Conservation (phyloP, 2,329 filamentous ascomycete genomes). For the Lizonia empirigonia region DNA sequence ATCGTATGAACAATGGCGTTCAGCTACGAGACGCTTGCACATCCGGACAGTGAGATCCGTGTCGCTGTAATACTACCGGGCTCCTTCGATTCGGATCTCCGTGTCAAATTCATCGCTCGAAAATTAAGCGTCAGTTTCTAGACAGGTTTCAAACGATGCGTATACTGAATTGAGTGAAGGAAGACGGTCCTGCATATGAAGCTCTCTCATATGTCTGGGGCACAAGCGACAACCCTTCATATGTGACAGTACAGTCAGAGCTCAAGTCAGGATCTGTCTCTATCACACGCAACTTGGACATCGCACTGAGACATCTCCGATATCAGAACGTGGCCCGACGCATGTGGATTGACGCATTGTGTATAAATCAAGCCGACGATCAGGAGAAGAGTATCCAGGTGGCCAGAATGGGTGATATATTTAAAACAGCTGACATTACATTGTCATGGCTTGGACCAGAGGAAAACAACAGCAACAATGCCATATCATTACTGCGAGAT, state of each 20-base stretch:
- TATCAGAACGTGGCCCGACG: neutral
- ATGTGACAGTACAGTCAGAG: neutral
- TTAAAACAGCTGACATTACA: neutral
- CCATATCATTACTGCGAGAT: neutral
- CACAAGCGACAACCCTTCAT: neutral
- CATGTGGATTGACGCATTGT: neutral
- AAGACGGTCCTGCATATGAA: neutral
- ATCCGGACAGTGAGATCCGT: no score
- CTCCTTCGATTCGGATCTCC: no score
- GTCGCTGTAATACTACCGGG: no score
- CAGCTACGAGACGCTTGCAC: no score
- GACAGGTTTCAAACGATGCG: neutral
- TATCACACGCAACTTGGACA: neutral
- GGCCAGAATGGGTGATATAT: neutral
- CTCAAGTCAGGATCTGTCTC: neutral
- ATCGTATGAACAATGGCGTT: no score
- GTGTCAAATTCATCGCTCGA: neutral
- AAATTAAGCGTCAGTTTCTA: neutral
- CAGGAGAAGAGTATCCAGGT: neutral
- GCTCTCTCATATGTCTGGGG: slow-evolving; percentile 19
- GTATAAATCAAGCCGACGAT: neutral
- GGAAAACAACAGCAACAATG: neutral
- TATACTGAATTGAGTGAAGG: neutral
- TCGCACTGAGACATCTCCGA: neutral
- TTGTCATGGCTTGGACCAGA: neutral